Base-by-base conservation (phyloP, 352 stramenopile genomes). In the Pythium sukuiense region DNA sequence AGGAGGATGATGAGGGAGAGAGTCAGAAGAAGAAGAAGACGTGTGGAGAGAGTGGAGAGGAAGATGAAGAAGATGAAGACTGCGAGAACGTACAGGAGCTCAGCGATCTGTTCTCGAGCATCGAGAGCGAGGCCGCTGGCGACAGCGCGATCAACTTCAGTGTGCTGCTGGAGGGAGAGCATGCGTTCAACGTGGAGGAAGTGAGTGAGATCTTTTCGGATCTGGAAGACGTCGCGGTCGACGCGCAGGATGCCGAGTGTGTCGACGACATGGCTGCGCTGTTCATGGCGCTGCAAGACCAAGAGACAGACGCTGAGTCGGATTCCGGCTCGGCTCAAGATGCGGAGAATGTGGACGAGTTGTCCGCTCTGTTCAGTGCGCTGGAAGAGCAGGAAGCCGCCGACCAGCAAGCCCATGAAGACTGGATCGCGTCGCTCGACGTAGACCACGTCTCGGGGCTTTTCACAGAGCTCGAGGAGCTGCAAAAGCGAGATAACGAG, bases 401-500 rank as follows among this genome's bases (percentile, higher is more conserved):
- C n/a, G 26, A 61, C 0, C 46, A 65, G 32, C 37, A 55, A 46
- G 11, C 39, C 14, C 27, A 41, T 24, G 52, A 63, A 14, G 73
- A 83, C 55, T 85, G 75, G 76, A 87, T 85, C 35, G 76, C 83
- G 50, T 59, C 76, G 52, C 70, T 87, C 30, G 78, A 85, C 48
- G 77, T 87, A 30, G 75, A 85, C 68, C 79, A 81, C 55, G 57
- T 83, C 14, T 68, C 77, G 32, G 65, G 35, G 49, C 63, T 90
- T 43, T 84, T 88, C 41, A 68, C 62, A n/a, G 72, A 85, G 45
- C 61, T 87, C 48, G 77, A 85, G 59, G 33, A 39, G 20, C 48
- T 62, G 1, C 13, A 74, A 41, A 41, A 77, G 46, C 35, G 20
- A 30, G 55, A 46, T 20, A 37, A 55, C 24, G 3, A 53, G 24